Percentiles rank a stretch among this genome's conserved stretches.
Conservation (phyloP, 1,139 yeast species). For the Zygoascus sp. region DNA sequence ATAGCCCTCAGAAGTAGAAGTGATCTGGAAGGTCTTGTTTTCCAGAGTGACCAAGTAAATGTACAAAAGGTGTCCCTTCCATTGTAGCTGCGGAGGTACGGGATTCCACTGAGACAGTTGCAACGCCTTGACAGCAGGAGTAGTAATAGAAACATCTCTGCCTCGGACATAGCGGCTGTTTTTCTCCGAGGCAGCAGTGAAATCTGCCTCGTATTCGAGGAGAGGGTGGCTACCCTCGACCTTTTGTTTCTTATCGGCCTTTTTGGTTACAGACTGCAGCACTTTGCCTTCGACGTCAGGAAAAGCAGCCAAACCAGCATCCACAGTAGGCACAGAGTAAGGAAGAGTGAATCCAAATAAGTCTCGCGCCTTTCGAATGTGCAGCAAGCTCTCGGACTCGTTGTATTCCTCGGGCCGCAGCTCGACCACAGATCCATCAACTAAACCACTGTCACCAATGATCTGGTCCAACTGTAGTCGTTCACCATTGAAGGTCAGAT, state of each 20-base stretch:
- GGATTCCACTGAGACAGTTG: conserved; percentile 84
- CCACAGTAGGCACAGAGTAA: conserved; percentile 28
- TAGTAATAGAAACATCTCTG: conserved; percentile 1
- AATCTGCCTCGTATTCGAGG: conserved; percentile 12
- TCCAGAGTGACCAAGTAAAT: conserved; percentile 73
- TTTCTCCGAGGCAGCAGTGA: conserved; percentile 18
- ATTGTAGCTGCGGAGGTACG: conserved; percentile 57
- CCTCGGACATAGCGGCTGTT: conserved; percentile 8
- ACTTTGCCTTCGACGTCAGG: conserved; percentile 22
- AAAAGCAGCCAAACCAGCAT: conserved; percentile 42
- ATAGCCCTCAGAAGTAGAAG: conserved; percentile 76
- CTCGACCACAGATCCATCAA: conserved; percentile 27
- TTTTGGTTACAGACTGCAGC: conserved; percentile 21
- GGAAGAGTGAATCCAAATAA: conserved; percentile 41
- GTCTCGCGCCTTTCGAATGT: conserved; percentile 45
- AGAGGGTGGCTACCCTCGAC: conserved; percentile 18
- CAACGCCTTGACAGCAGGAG: conserved; percentile 48
- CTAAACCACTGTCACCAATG: conserved; percentile 28
- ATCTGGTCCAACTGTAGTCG: conserved; percentile 34
- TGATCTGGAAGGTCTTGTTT: conserved; percentile 71
- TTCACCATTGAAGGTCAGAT: conserved; percentile 41
- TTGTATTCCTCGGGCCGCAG: conserved; percentile 45
- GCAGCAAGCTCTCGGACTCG: conserved; percentile 44
- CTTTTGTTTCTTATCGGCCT: conserved; percentile 17
- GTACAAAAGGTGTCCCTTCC: conserved; percentile 78